Evolutionary conservation across 1,139 yeast genomes (phyloP).

Genomic region (Nadsonia commutata): DNA sequence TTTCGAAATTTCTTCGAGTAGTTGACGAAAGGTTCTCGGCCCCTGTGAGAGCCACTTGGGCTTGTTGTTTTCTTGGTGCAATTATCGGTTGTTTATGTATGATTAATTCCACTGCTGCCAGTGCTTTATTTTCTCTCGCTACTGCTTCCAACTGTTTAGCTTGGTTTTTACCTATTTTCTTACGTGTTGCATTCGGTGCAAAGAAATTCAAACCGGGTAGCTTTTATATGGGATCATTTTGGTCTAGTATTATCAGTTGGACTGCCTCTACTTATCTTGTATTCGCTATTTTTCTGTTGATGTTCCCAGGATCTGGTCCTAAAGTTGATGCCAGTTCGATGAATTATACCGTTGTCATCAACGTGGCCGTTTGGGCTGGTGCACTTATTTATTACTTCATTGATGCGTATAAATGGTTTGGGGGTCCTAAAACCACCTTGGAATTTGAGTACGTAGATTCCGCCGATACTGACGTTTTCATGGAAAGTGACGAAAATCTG

Average conservation of each 20-base stretch:
- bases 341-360: conserved; percentile 57
- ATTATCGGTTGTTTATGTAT: conserved; percentile 44
- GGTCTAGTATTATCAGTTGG: conserved; percentile 25
- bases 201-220: conserved; percentile 47
- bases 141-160: conserved; percentile 50
- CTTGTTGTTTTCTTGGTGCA: conserved; percentile 34
- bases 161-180: conserved; percentile 43
- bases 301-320: conserved; percentile 42
- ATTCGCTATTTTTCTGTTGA: conserved; percentile 46
- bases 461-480: no score
- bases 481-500: no score
- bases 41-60: conserved; percentile 47
- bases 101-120: conserved; percentile 45
- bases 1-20: conserved; percentile 33
- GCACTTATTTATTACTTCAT: conserved; percentile 35
- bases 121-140: conserved; percentile 42
- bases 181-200: conserved; percentile 28
- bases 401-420: conserved; percentile 48
- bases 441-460: no score
- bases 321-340: conserved; percentile 31
- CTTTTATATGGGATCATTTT: conserved; percentile 39
- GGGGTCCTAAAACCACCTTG: conserved; percentile 47
- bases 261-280: conserved; percentile 24
- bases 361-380: conserved; percentile 42
- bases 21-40: conserved; percentile 39